phyloP scores from a whole-genome alignment of 2,329 filamentous ascomycete genomes.

The Metarhizium anisopliae region DNA sequence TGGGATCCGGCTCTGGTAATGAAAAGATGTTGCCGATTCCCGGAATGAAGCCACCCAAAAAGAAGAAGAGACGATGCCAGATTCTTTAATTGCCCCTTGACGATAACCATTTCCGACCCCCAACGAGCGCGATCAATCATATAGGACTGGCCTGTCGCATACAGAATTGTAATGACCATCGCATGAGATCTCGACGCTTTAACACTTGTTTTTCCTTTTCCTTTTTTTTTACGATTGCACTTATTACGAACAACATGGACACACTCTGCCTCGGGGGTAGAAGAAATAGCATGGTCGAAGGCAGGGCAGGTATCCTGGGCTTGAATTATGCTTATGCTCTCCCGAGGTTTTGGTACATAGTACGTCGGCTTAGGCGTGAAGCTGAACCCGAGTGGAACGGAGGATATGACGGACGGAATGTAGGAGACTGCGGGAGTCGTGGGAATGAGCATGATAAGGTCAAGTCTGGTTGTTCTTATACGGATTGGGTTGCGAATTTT shows the following conservation, averaged over 20 bases:
- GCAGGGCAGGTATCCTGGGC: conserved; percentile 7
- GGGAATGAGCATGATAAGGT: background rate
- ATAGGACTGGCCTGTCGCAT: conserved; percentile 7
- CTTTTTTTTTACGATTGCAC: conserved; percentile 23
- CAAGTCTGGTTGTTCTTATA: background rate
- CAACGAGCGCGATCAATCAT: background rate
- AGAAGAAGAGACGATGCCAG: conserved; percentile 78
- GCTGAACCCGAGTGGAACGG: background rate
- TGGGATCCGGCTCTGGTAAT: conserved; percentile 28
- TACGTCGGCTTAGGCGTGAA: conserved; percentile 1
- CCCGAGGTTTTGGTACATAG: conserved; percentile 10
- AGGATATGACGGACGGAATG: conserved; percentile 2
- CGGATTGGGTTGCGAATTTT: conserved; percentile 4
- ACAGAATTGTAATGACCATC: conserved; percentile 31
- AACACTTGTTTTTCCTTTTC: conserved; percentile 25
- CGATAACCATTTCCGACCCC: background rate
- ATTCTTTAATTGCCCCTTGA: conserved; percentile 50
- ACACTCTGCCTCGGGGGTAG: conserved; percentile 1
- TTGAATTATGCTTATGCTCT: background rate
- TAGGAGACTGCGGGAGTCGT: conserved; percentile 6
- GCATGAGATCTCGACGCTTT: conserved; percentile 10
- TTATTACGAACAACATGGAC: conserved; percentile 15
- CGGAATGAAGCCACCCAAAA: conserved; percentile 47
- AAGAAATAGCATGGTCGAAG: conserved; percentile 1
- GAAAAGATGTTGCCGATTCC: conserved; percentile 31